Evolutionary conservation across 2,329 filamentous ascomycete genomes (phyloP), one percentile per base, ranked within the genome.

Genomic region (Talaromyces sp.): DNA sequence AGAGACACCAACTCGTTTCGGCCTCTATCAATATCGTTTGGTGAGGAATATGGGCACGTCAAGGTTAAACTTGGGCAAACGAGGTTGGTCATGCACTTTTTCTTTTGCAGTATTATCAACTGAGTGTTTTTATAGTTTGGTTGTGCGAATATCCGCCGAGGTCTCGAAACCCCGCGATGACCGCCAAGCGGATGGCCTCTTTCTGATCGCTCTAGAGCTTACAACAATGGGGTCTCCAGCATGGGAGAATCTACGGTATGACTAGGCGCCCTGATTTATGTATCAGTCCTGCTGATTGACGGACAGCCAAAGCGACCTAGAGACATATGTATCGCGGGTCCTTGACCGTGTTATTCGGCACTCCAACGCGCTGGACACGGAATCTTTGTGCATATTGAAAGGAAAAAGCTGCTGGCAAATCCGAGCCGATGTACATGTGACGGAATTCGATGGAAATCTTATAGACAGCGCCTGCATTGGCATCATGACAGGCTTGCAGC

Each of bases 291-390:
- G 41, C 56, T 61, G 32, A 56, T 24, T 56, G 13, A 13, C 35
- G 19, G 9, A n/a, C 63, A 85, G 91, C 58, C 89, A 89, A 54
- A 93, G 89, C 64, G 90, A 96, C 68, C 84, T 89, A 59, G 95
- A 98, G 77, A 83, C 93, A 2, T 84, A 96, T 49, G 86, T 98
- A 29, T 92, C 93, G 10, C 88, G 93, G 35, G 84, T 95, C 49
- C 87, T 99, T 21, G 95, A 99, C 75, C 96, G 96, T 78, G 93
- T 95, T 9, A 86, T 98, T 63, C 92, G 95, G 49, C 88, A 95
- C 62, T 96, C 93, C 1, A 89, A 89, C 67, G 93, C 95, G 7
- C 85, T 99, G 46, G 93, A 98, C 74, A 96, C 93, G 35, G 95
- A 99, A 77, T 96, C 93, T 4, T 84, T 99, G 51, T 99, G 95